Conservation (phyloP, 176 grass and related monocot species). For the Paspalum notatum region DNA sequence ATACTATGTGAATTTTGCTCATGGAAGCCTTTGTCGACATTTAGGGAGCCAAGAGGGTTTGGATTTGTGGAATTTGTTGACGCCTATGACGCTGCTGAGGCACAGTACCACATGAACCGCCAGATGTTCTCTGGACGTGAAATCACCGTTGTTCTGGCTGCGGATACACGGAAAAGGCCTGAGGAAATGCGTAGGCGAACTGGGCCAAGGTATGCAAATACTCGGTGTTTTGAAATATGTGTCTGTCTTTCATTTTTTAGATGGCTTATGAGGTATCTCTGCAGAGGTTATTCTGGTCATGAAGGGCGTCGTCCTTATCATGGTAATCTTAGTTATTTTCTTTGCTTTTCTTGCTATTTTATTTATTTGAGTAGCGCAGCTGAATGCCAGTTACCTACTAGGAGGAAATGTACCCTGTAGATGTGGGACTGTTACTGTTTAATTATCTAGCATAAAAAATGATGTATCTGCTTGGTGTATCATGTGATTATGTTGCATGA, state of each 20-base stretch:
- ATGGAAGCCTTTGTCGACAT: constrained; percentile 8
- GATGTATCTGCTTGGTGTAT: neutral
- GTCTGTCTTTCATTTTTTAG: constrained; percentile 31
- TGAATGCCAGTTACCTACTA: constrained; percentile 5
- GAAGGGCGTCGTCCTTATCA: constrained; percentile 52
- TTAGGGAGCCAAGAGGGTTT: constrained; percentile 84
- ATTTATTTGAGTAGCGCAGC: constrained; percentile 16
- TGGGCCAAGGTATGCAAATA: constrained; percentile 48
- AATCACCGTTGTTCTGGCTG: constrained; percentile 81
- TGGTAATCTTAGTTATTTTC: constrained; percentile 58
- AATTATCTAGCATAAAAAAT: neutral
- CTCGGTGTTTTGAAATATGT: neutral
- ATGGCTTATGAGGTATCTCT: constrained; percentile 31
- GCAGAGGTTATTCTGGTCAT: constrained; percentile 63
- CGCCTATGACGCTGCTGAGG: constrained; percentile 74
- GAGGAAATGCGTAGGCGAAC: constrained; percentile 60
- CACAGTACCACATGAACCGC: constrained; percentile 82
- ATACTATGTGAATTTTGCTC: constrained; percentile 32
- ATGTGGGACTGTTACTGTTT: neutral
- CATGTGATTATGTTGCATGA: neutral
- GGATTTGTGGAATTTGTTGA: constrained; percentile 89
- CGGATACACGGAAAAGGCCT: constrained; percentile 70
- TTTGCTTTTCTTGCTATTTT: constrained; percentile 1
- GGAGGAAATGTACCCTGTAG: neutral
- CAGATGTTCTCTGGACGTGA: constrained; percentile 73